Evolutionary conservation across 148 eudicot genomes (phyloP).

Genomic region (Nyssa sinensis): DNA sequence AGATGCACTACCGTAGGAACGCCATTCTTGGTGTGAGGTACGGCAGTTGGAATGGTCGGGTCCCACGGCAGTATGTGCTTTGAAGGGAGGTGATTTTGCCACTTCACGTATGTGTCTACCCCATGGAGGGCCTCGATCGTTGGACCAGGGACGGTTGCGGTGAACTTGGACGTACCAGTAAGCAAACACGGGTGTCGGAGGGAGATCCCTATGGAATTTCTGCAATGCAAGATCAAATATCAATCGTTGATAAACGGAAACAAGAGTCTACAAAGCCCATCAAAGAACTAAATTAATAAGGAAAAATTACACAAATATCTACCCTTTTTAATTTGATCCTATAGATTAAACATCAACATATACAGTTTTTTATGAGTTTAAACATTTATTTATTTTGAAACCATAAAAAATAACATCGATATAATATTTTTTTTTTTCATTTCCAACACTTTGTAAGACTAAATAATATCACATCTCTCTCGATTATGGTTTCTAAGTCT

Average conservation of each 20-base stretch:
- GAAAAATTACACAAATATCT: too few species aligned
- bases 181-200: conserved; percentile 73
- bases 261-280: background rate
- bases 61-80: conserved; percentile 89
- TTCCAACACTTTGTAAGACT: too few species aligned
- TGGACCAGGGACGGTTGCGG: conserved; percentile 82
- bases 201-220: conserved; percentile 83
- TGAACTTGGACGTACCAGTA: conserved; percentile 46
- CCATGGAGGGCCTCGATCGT: conserved; percentile 77
- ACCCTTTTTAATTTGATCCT: too few species aligned
- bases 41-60: conserved; percentile 75
- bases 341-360: too few species aligned
- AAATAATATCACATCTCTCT: too few species aligned
- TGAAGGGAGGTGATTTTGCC: conserved; percentile 73
- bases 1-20: conserved; percentile 88
- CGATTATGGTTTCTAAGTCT: too few species aligned
- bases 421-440: too few species aligned
- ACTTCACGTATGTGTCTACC: conserved; percentile 47
- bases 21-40: conserved; percentile 41
- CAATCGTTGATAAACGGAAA: background rate
- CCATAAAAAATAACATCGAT: too few species aligned
- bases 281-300: too few species aligned
- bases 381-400: too few species aligned
- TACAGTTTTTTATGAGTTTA: too few species aligned
- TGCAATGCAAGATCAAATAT: conserved; percentile 16